Base-by-base conservation (phyloP, 2,329 filamentous ascomycete genomes). In the Xylariaceae sp. region DNA sequence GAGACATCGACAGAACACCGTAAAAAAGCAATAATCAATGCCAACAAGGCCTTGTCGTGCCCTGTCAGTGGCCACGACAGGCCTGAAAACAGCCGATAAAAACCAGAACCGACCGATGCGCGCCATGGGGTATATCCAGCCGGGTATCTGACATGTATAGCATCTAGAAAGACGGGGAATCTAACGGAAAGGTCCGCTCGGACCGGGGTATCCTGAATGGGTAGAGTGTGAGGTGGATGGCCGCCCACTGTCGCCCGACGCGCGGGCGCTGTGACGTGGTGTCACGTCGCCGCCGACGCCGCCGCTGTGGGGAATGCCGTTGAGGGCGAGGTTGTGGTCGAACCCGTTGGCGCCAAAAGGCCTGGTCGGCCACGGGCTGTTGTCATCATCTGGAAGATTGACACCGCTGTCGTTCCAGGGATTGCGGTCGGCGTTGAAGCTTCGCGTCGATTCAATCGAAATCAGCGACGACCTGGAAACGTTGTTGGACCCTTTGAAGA, bases 371-470 rank as follows among this genome's bases (percentile, higher is more conserved):
- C 78, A 82, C 27, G 74, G 73, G 61, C 78, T 77, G 50, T 60
- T 67, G 53, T 96, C 88, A 50, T 95, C 88, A 56, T 96, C 90
- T 47, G 85, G 74, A 51, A 96, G 79, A 61, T 96, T 96, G 59
- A 96, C 88, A 55, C 89, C 90, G 59, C 88, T 94, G 63, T 97
- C 90, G 62, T 96, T 96, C 90, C 90, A 97, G 46, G 89, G 89
- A 67, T 96, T 95, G 64, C 89, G 85, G 64, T 95, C 94, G 52
- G 88, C 88, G 48, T 82, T 81, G 63, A 83, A 82, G 69, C 88
- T 95, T 60, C 90, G 85, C 24, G 88, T 88, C 34, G 89, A 96
- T 66, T 97, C 90, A 63, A 96, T 89, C 47, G 88, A 95, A 53
- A 94, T 89, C 52, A 97, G 80, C 23, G 90, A 96, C 34, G 90